Base-by-base conservation (phyloP, 768 basidiomycete species). In the Leucocoprinus birnbaumii region DNA sequence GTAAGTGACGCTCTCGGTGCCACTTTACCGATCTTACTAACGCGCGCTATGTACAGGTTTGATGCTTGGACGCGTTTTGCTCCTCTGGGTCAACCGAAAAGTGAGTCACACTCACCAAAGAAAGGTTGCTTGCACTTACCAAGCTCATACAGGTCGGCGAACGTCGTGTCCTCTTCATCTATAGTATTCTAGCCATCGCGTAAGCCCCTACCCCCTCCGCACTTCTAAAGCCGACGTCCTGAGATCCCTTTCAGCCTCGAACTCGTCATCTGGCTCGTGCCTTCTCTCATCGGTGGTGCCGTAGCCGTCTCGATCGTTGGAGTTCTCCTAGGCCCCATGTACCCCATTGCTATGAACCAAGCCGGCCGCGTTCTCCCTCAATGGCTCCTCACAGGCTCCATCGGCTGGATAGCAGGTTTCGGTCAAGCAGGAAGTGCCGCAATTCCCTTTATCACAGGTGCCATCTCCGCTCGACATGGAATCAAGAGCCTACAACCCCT, bases 391-490 rank as follows among this genome's bases (percentile, higher is more conserved):
- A 80, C 76, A 43, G 81, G 78, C 21, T 76, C 83, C 10, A 83
- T 87, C 34, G 85, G 85, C 8, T 86, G 84, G 84, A 83, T 86
- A 26, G 82, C 83, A 5, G 82, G 80, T 3, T 77, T 83, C 27
- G 88, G 89, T 0, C 84, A 86, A 63, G 82, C 86, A 2, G 89
- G 89, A 16, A 83, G 83, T 40, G 89, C 89, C 0, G 58, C 87
- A 6, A 62, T 91, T 3, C 89, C 90, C 0, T 89, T 91, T 61
- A 76, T 89, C 57, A 86, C 86, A 0, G 88, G 89, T 21, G 77
- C 83, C 1, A 77, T 91, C 22, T 80, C 89, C 5, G 75, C 76
- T 22, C 82, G 75, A 56, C 79, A 82, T 37, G 88, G 80, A 0
- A 86, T 88, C 41, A 70, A 73, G 54, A 79, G 75, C 58, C 64